Evolutionary conservation across 306 rosid species (phyloP).

Genomic region (Heteromeles arbutifolia): DNA sequence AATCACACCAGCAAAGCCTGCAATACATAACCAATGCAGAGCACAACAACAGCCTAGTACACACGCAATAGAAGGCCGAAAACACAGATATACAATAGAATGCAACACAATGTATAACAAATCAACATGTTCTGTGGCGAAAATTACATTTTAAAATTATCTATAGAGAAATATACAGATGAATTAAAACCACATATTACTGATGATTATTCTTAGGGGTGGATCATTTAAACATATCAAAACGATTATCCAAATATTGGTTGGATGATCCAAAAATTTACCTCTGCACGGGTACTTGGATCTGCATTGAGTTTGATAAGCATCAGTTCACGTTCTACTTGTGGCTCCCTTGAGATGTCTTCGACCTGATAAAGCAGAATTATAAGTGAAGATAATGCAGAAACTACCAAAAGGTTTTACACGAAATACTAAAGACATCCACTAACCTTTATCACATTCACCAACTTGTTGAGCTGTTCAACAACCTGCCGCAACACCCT

Average conservation of each 20-base stretch:
- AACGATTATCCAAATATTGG: neutral
- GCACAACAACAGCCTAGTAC: neutral
- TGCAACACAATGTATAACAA: neutral
- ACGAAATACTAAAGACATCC: neutral
- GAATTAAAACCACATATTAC: neutral
- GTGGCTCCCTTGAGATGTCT: constrained; percentile 53
- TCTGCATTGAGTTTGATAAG: constrained; percentile 58
- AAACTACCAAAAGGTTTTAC: neutral
- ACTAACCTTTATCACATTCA: constrained; percentile 45
- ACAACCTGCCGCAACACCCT: constrained; percentile 50
- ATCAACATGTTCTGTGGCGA: neutral
- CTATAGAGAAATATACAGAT: neutral
- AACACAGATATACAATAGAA: neutral
- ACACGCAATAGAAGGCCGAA: neutral
- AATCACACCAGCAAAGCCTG: neutral
- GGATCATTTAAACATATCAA: neutral
- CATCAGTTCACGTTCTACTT: constrained; percentile 57
- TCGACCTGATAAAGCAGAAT: constrained; percentile 37
- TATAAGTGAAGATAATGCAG: neutral
- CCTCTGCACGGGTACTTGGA: constrained; percentile 44
- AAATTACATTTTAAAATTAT: neutral
- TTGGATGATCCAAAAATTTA: constrained; percentile 15
- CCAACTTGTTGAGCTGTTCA: constrained; percentile 61
- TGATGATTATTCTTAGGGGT: neutral
- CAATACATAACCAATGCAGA: neutral